Evolutionary conservation across 2,329 filamentous ascomycete genomes (phyloP).

Genomic region (Drechslerella coelobrocha): DNA sequence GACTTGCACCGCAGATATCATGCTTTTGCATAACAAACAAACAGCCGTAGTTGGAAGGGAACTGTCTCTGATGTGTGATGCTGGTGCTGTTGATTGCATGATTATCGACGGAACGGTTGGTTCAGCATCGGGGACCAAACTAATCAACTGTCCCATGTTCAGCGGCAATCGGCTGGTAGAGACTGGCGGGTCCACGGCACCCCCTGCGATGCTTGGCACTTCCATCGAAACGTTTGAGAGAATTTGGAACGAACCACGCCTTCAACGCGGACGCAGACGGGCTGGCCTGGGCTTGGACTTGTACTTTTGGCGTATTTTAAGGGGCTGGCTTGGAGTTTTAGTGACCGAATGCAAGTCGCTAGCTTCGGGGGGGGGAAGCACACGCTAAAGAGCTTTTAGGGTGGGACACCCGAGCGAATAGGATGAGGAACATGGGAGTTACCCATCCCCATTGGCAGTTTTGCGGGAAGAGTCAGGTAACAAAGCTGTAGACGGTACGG

Average conservation of each 20-base stretch:
- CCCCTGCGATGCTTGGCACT: not conserved
- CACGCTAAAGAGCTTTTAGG: slow-evolving; percentile 34
- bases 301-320: slow-evolving; percentile 8
- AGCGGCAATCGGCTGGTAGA: slow-evolving; percentile 1
- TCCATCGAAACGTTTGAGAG: slow-evolving; percentile 5
- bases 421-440: slow-evolving; percentile 40
- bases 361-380: slow-evolving; percentile 20
- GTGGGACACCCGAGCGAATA: slow-evolving; percentile 49
- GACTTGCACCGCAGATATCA: slow-evolving; percentile 8
- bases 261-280: too few relatives aligned
- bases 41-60: slow-evolving; percentile 33
- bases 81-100: not conserved
- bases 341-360: slow-evolving; percentile 49
- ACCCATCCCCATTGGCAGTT: slow-evolving; percentile 42
- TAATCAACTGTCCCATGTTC: not conserved
- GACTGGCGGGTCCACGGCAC: not conserved
- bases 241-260: too few relatives aligned
- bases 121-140: not conserved
- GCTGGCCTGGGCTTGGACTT: slow-evolving; percentile 6
- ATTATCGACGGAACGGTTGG: not conserved
- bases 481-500: slow-evolving; percentile 33
- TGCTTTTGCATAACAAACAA: slow-evolving; percentile 33
- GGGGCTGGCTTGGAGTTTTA: slow-evolving; percentile 5
- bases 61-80: slow-evolving; percentile 5
- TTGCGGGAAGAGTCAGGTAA: slow-evolving; percentile 34